A percentile compares a stretch with the other conserved stretches of the same genome.
Conservation (phyloP, 164 flowering plant species). For the Protea cynaroides region DNA sequence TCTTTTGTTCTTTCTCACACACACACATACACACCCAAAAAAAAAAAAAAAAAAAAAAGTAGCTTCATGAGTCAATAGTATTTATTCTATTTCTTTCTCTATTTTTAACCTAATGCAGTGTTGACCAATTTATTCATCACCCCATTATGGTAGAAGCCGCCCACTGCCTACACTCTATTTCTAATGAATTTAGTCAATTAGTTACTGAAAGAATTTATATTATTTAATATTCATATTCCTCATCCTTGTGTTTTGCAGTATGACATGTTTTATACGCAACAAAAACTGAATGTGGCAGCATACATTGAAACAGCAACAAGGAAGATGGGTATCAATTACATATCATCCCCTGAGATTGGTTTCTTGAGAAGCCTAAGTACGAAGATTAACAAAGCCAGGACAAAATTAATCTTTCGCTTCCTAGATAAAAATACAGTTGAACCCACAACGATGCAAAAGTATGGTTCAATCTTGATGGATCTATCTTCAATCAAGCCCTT, state of each 20-base stretch:
- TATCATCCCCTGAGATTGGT: conserved; percentile 80
- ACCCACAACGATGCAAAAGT: conserved; percentile 60
- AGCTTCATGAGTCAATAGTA: too few relatives aligned
- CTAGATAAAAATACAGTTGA: conserved; percentile 37
- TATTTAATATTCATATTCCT: not conserved
- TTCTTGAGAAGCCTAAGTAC: conserved; percentile 52
- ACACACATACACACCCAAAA: too few relatives aligned
- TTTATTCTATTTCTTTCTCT: too few relatives aligned
- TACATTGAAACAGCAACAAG: conserved; percentile 24
- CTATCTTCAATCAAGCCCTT: conserved; percentile 50
- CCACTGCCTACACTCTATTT: too few relatives aligned
- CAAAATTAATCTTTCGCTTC: conserved; percentile 61
- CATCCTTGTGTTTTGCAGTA: conserved; percentile 36
- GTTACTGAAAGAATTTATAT: not conserved
- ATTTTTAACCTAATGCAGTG: too few relatives aligned
- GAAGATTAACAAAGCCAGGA: conserved; percentile 26
- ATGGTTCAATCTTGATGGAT: conserved; percentile 38
- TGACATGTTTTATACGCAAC: conserved; percentile 51
- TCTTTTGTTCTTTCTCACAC: not conserved
- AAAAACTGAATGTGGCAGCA: conserved; percentile 24
- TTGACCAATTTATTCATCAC: too few relatives aligned
- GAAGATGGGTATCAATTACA: conserved; percentile 22
- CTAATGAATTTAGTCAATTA: not conserved
- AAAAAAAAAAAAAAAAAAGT: too few relatives aligned
- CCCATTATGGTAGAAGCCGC: not conserved